Base-by-base conservation (phyloP, 805 yeast species). In the Saturnispora zaruensis region DNA sequence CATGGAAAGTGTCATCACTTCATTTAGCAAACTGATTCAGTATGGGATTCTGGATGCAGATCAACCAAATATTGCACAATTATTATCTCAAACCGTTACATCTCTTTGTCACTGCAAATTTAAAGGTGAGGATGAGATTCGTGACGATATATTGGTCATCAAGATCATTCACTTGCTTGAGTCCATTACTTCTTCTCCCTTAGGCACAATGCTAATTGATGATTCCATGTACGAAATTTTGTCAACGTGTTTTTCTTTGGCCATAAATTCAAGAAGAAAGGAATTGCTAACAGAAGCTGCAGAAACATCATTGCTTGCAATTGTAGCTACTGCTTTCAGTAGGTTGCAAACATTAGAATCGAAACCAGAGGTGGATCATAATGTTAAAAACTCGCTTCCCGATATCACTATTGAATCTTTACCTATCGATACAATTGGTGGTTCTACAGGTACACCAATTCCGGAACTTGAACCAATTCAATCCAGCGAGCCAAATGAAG, bases 21-120 rank as follows among this genome's bases (percentile, higher is more conserved):
- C 97, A 3, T 67, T 93, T 14, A 72, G 83, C 34, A 87, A 85
- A 65, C 78, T 93, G 57, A 67, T 91, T 48, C 75, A 77, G 38
- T 84, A 86, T 63, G 78, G 75, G 14, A 78, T 93, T 30, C 73
- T 93, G n/a, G 71, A 77, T 18, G 62, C 61, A 8, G 59, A 67
- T 2, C 79, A 88, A 5, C 68, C 71, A 28, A 82, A 84, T 50
- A 66, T 85, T 20, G 74, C 71, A 30, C 73, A 69, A 44, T 76
- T 84, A 1, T 66, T 87, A 53, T 76, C 80, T 16, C 87, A 86
- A 59, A 74, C 85, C 44, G 77, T 83, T 8, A 77, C 78, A 30
- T 78, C 97, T 0, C 73, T 93, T 54, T 87, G 98, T 0, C 96
- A 88, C 63, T 93, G 98, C 67, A 78, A 96, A 43, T 93, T 93